A percentile compares a stretch with the other conserved stretches of the same genome.
Evolutionary conservation across 2,329 filamentous ascomycete genomes (phyloP).

Genomic region (Phialocephala subalpina): DNA sequence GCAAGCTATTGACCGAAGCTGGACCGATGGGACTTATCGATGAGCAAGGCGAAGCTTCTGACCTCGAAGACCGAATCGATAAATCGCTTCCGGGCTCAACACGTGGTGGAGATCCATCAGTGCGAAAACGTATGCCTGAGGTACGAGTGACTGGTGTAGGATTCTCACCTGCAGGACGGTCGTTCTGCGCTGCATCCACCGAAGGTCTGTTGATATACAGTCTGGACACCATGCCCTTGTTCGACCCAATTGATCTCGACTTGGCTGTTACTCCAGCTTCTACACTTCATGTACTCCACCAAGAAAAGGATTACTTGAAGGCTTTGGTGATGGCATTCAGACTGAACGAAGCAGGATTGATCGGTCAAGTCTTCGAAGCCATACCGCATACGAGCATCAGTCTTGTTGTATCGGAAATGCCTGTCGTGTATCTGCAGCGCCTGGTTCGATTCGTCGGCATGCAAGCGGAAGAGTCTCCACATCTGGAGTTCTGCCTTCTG

Average conservation of each 20-base stretch:
- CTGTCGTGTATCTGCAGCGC: slow-evolving; percentile 84
- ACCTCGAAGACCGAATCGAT: slow-evolving; percentile 86
- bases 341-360: slow-evolving; percentile 83
- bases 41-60: slow-evolving; percentile 85
- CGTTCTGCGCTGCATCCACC: slow-evolving; percentile 94
- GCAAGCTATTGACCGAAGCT: slow-evolving; percentile 87
- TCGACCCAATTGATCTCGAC: slow-evolving; percentile 96
- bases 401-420: slow-evolving; percentile 81
- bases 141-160: slow-evolving; percentile 85
- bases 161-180: slow-evolving; percentile 87
- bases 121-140: slow-evolving; percentile 78
- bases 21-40: slow-evolving; percentile 87
- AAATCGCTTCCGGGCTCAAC: slow-evolving; percentile 83
- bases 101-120: slow-evolving; percentile 82
- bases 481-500: slow-evolving; percentile 91
- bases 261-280: slow-evolving; percentile 91
- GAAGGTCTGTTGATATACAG: slow-evolving; percentile 95
- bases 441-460: slow-evolving; percentile 87
- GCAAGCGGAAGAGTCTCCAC: slow-evolving; percentile 88
- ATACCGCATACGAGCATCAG: slow-evolving; percentile 79
- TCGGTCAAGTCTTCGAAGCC: slow-evolving; percentile 85
- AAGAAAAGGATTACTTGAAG: slow-evolving; percentile 83
- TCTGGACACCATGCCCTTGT: slow-evolving; percentile 82
- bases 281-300: slow-evolving; percentile 73
- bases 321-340: slow-evolving; percentile 97